Evolutionary conservation across 139 green algal species (phyloP), one percentile per base, ranked within the genome.

Genomic region (Picochlorum sp.): DNA sequence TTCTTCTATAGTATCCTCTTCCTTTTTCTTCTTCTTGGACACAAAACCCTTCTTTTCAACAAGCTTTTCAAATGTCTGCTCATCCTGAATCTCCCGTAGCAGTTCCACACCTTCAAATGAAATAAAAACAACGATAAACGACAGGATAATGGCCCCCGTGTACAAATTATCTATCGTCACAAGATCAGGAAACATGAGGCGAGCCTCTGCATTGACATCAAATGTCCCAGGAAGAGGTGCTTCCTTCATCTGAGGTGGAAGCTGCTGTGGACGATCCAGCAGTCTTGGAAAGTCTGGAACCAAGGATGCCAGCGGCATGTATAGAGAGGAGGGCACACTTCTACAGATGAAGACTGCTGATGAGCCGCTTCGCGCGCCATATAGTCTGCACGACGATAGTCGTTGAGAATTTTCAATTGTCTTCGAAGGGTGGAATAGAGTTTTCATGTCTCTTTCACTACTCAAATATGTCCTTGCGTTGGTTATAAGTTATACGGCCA

Each of bases 1-100:
- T 9, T 54, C 47, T 24, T 20, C n/a, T 23, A 20, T 13, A 20
- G 47, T 20, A 9, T 54, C 47, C 8, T 9, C 6, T 20, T 18
- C 3, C 26, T 47, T 60, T 20, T 49, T 58, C 32, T 67, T 34
- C 15, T 46, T 46, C 34, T 20, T n/a, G 20, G 38, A 56, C 13
- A 23, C 37, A 41, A 41, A 41, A 2, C 34, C 34, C 34, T 14
- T 41, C 0, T 59, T 21, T 11, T 57, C 61, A 56, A 24, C 61
- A 44, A 66, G 16, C 16, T 56, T 44, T 44, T 66, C 61, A 30
- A 66, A 56, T n/a, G 21, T 20, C 11, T 66, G 41, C 37, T 66
- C 61, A 41, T 38, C 13, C n/a, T 49, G 15, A 32, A 56, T 56
- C 18, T 59, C 34, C 10, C 10, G 14, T 26, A 66, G 15, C 6